Evolutionary conservation across 129 eudicot species (phyloP).

Genomic region (Flaveria linearis): DNA sequence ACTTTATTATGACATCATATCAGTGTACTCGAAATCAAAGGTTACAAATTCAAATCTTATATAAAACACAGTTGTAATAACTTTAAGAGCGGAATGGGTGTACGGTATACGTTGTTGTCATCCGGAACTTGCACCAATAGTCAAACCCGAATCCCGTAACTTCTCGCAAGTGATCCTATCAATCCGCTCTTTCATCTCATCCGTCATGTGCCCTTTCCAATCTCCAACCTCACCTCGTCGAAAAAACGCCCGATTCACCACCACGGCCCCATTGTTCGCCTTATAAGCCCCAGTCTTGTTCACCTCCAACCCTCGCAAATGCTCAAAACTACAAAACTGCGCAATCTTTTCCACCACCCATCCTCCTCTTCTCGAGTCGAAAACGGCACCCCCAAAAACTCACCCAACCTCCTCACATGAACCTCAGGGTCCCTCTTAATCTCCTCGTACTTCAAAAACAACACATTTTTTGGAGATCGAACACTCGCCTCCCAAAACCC

Average conservation of each 20-base stretch:
- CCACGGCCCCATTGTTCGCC: background rate
- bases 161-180: constrained; percentile 9
- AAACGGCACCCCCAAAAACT: constrained; percentile 5
- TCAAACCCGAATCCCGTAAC: constrained; percentile 13
- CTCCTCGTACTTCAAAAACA: background rate
- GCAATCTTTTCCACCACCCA: background rate
- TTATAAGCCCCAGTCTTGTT: background rate
- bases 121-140: background rate
- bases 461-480: background rate
- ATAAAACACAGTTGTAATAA: no score
- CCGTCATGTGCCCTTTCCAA: background rate
- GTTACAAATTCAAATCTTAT: no score
- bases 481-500: background rate
- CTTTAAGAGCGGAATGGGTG: no score
- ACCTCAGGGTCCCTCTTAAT: constrained; percentile 5
- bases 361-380: background rate
- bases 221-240: constrained; percentile 14
- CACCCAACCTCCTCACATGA: constrained; percentile 16
- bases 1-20: background rate
- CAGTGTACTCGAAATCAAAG: no score
- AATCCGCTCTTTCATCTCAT: constrained; percentile 13
- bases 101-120: background rate
- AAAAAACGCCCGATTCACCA: background rate
- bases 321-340: background rate
- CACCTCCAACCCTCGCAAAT: background rate